phyloP scores from a whole-genome alignment of 495 filamentous ascomycete species.

The Annulohypoxylon bovei region DNA sequence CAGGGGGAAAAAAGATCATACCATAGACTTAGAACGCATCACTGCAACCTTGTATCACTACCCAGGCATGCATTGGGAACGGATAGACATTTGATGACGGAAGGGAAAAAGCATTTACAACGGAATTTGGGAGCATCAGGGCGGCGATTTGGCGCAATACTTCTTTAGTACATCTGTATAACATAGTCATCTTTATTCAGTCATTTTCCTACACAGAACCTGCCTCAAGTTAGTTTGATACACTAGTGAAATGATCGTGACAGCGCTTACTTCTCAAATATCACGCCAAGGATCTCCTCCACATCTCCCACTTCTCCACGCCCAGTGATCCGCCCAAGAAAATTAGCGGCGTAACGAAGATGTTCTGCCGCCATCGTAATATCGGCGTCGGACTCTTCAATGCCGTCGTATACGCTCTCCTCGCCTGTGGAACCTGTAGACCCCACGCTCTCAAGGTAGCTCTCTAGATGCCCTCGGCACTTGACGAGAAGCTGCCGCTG shows the following conservation, averaged over 20 bases:
- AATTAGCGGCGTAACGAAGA: constrained; percentile 81
- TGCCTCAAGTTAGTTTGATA: constrained; percentile 33
- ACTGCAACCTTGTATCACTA: constrained; percentile 33
- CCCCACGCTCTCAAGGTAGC: constrained; percentile 67
- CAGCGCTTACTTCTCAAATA: constrained; percentile 86
- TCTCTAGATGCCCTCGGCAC: constrained; percentile 73
- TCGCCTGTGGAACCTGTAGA: constrained; percentile 42
- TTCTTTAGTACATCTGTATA: constrained; percentile 19
- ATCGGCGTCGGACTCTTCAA: constrained; percentile 59
- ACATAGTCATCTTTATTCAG: constrained; percentile 19
- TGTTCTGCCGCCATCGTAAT: constrained; percentile 96
- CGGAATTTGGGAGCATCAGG: constrained; percentile 18
- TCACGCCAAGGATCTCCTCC: constrained; percentile 94
- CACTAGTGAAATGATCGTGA: not conserved
- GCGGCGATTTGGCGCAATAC: constrained; percentile 21
- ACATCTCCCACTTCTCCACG: constrained; percentile 89
- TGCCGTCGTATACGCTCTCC: constrained; percentile 48
- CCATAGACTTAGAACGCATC: constrained; percentile 28
- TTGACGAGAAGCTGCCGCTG: constrained; percentile 82
- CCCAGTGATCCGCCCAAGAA: constrained; percentile 86
- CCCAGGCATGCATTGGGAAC: constrained; percentile 17
- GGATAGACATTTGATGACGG: constrained; percentile 21
- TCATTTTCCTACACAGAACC: constrained; percentile 56
- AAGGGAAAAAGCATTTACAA: constrained; percentile 13
- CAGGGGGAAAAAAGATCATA: constrained; percentile 23